phyloP scores from a whole-genome alignment of 148 eudicot genomes.

The Tetragonia tetragonoides region DNA sequence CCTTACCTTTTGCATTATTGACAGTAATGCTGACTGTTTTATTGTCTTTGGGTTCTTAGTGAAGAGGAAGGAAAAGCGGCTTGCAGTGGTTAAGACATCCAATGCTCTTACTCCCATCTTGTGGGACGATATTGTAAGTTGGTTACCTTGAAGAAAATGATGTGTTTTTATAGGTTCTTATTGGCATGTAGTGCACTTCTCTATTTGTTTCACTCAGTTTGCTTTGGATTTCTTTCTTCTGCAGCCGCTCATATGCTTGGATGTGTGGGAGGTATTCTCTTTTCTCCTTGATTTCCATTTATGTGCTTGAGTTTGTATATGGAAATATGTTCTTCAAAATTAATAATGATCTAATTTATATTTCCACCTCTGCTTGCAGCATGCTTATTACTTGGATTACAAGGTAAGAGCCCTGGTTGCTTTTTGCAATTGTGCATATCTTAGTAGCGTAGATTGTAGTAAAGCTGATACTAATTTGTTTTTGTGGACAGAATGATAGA shows the following conservation, averaged over 20 bases:
- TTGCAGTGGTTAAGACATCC: conserved; percentile 69
- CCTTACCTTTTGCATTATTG: not conserved
- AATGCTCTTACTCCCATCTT: conserved; percentile 78
- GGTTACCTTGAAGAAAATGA: not conserved
- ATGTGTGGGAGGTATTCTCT: conserved; percentile 86
- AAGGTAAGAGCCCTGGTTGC: conserved; percentile 40
- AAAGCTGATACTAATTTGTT: not conserved
- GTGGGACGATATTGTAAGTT: conserved; percentile 84
- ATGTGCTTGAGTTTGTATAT: not conserved
- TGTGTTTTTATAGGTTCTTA: not conserved
- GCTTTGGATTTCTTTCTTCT: conserved; percentile 19
- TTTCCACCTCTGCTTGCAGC: conserved; percentile 57
- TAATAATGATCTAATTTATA: conserved; percentile 3
- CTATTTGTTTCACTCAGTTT: not conserved
- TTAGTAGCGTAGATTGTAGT: not conserved
- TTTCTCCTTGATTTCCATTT: conserved; percentile 19
- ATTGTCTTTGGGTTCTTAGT: conserved; percentile 37
- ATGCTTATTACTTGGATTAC: conserved; percentile 93
- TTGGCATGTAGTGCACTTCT: not conserved
- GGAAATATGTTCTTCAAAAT: not conserved
- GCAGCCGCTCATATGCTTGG: conserved; percentile 83
- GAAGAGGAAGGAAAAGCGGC: conserved; percentile 71
- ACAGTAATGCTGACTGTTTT: not conserved
- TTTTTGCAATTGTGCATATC: not conserved
- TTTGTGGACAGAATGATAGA: conserved; percentile 61